Evolutionary conservation across 345 rosid species (phyloP), one percentile per base, ranked within the genome.

Genomic region (Corchorus capsularis): DNA sequence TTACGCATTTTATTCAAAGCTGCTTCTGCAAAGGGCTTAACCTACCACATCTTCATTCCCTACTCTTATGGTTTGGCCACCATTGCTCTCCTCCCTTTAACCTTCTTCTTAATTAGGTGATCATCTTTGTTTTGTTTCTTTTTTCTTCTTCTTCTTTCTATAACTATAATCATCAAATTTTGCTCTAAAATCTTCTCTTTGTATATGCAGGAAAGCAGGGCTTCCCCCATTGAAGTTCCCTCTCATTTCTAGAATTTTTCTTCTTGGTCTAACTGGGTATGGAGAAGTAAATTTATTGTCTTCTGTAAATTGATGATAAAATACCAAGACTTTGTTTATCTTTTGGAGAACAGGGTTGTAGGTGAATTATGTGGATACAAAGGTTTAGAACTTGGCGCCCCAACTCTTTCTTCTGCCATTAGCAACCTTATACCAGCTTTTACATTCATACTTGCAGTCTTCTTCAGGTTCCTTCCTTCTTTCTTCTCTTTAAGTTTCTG

Each of bases 181-280:
- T 60, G 8, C 8, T 7, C 10, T 32, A 34, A 69, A 5, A 20
- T 22, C 41, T 68, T 14, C 13, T 53, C 6, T 32, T 54, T 6
- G 74, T 72, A 37, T 69, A 57, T 77, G 59, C 76, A 79, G 78
- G 46, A 77, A 37, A 61, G 5, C 41, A 19, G n/a, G n/a, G n/a
- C n/a, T n/a, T n/a, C n/a, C n/a, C n/a, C n/a, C n/a, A n/a, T n/a
- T n/a, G n/a, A n/a, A 61, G 43, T 53, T 77, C 60, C 75, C 79
- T 17, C 55, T 77, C 63, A 45, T 78, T 73, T 65, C 65, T 45
- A 78, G 76, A 78, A 37, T 83, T 39, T 82, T 75, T 60, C 76
- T 83, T 27, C 83, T 81, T 17, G 79, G 68, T 11, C 49, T 75
- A 70, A 2, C 73, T 19, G 84, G 85, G 87, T 83, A 79, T 19